Conservation (phyloP, 768 basidiomycete species). For the Tricholoma sp. region DNA sequence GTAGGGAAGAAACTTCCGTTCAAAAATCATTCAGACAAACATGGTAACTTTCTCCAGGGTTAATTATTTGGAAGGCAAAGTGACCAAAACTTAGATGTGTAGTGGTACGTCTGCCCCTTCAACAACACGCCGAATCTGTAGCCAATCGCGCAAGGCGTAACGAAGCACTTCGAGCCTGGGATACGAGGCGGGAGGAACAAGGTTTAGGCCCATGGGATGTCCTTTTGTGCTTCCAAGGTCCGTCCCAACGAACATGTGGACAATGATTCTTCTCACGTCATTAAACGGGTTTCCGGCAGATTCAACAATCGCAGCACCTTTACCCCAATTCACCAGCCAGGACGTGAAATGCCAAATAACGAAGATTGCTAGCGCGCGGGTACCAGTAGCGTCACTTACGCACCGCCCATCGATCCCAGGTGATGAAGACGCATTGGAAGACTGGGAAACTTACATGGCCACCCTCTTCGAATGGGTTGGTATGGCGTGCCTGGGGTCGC, state of each 20-base stretch:
- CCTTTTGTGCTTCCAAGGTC: conserved; percentile 30
- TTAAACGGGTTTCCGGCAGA: conserved; percentile 4
- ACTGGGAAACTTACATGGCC: conserved; percentile 42
- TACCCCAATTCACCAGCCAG: conserved; percentile 13
- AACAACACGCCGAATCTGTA: conserved; percentile 31
- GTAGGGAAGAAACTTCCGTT: conserved; percentile 52
- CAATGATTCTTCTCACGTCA: not conserved
- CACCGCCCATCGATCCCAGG: conserved; percentile 19
- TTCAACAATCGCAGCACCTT: conserved; percentile 18
- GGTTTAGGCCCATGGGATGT: conserved; percentile 41
- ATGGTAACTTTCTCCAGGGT: conserved; percentile 34
- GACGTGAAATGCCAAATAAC: conserved; percentile 20
- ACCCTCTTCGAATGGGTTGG: conserved; percentile 70
- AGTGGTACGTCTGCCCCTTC: conserved; percentile 48
- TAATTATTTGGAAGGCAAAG: not conserved
- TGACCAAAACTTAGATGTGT: not conserved
- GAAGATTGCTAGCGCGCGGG: conserved; percentile 29
- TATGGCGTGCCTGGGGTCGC: conserved; percentile 60
- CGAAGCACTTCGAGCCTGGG: conserved; percentile 45
- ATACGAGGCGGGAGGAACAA: conserved; percentile 30
- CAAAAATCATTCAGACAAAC: conserved; percentile 40
- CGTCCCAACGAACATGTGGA: not conserved
- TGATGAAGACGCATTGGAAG: conserved; percentile 35
- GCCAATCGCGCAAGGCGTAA: conserved; percentile 33
- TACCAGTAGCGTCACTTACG: conserved; percentile 34